Base-by-base conservation (phyloP, 257 asterid genomes). In the Solanum appendiculatum region DNA sequence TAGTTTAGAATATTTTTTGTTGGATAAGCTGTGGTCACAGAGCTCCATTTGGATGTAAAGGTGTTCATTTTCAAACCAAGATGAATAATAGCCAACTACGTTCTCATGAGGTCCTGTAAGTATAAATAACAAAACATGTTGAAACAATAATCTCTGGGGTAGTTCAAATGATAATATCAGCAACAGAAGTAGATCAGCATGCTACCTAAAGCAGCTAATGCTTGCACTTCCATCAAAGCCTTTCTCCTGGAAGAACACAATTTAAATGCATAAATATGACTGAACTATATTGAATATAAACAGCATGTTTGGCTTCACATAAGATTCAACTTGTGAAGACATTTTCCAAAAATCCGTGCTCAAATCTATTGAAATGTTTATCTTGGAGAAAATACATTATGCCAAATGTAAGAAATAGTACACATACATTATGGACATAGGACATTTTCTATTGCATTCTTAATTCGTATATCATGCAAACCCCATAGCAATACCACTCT, bases 221-320 rank as follows among this genome's bases (percentile, higher is more conserved):
- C 95, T 91, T 97, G 99, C 91, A 97, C 99, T 92, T 97, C 99
- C 98, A 94, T 97, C 92, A 95, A 92, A 89, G 99, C 99, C 90
- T 93, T 94, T 86, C 96, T 90, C 94, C 99, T 97, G 94, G 72
- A 69, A 69, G 56, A 86, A 70, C 39, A 68, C 31, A 86, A 74
- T 86, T 83, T 70, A 83, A 64, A 77, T 73, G 68, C 72, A 85
- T 21, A 75, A 77, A 73, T 51, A 40, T 18, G 51, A 34, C 68
- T 42, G 70, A 63, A 15, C 58, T 48, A 10, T 29, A 80, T 48
- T 29, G 44, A 48, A 48, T 31, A 80, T 37, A 21, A 78, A 44
- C 84, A 78, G 39, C 27, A 12, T 78, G 64, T 8, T 77, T 78
- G 64, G n/a, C 18, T 27, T 78, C 39, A 44, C 64, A 78, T 78